These are phyloP conservation scores for Colletotrichum orchidophilum DNA, from an alignment of 2,329 filamentous ascomycete genomes.

Conservation along the genomic window DNA sequence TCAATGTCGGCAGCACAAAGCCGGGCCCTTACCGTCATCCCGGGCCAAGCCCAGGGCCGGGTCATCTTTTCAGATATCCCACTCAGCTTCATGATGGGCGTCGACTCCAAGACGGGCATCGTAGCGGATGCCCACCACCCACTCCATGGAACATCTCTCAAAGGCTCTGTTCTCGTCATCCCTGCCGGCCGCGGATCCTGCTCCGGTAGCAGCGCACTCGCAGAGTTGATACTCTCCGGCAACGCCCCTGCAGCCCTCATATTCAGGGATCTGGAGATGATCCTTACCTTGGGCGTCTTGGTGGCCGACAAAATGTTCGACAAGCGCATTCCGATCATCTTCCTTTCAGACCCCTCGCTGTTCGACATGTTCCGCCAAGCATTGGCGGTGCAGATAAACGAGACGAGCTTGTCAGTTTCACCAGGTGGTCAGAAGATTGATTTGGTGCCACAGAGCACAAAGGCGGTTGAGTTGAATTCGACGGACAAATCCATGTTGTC, in stretches of 20 bases:
- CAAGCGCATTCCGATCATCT: conserved; percentile 50
- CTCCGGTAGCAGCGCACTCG: conserved; percentile 53
- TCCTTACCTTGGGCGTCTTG: conserved; percentile 55
- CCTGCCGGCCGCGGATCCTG: conserved; percentile 58
- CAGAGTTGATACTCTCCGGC: conserved; percentile 53
- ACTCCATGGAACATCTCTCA: conserved; percentile 44
- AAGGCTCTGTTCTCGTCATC: conserved; percentile 50
- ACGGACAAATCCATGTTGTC: conserved; percentile 40
- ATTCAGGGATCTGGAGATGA: conserved; percentile 52
- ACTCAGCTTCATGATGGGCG: conserved; percentile 58
- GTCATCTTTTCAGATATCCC: background rate
- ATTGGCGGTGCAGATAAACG: background rate
- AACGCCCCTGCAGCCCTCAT: conserved; percentile 50
- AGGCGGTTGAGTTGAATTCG: background rate
- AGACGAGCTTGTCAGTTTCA: background rate
- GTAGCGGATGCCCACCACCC: conserved; percentile 56
- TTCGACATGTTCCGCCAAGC: background rate
- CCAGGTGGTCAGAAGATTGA: background rate
- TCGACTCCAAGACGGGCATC: conserved; percentile 49
- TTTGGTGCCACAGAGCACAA: background rate
- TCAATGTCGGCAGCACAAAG: background rate
- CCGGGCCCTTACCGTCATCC: background rate
- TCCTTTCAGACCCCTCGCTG: conserved; percentile 30
- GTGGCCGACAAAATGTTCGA: conserved; percentile 52
- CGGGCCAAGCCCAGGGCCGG: too few relatives aligned